A percentile compares a stretch with the other conserved stretches of the same genome.
Evolutionary conservation across 345 rosid species (phyloP).

Genomic region (Salix caprea): DNA sequence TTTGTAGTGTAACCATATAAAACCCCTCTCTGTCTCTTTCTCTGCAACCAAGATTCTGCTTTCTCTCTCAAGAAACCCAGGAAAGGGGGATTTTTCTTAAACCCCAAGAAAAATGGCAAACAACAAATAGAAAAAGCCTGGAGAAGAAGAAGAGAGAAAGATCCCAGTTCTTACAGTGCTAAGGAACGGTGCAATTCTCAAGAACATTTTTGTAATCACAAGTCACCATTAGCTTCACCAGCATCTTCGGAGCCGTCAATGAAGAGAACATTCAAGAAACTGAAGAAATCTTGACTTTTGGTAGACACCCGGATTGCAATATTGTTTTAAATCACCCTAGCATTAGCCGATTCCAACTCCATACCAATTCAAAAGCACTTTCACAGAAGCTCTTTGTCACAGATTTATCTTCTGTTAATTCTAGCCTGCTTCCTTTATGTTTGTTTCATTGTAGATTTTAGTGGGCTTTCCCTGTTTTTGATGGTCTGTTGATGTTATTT

Average conservation of each 20-base stretch:
- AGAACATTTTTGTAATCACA: constrained; percentile 77
- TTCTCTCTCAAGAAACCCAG: not conserved
- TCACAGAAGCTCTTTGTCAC: constrained; percentile 59
- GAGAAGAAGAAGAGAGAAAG: constrained; percentile 33
- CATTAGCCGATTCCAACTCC: constrained; percentile 87
- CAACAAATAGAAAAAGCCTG: constrained; percentile 13
- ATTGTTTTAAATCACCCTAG: constrained; percentile 82
- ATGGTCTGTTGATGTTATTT: not conserved
- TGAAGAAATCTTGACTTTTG: constrained; percentile 63
- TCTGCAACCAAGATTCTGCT: not conserved
- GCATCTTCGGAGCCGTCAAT: constrained; percentile 5
- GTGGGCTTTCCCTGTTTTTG: not conserved
- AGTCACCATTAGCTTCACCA: constrained; percentile 16
- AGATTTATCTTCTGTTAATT: constrained; percentile 72
- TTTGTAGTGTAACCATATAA: not conserved
- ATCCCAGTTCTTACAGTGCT: constrained; percentile 79
- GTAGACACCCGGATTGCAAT: constrained; percentile 81
- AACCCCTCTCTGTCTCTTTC: not conserved
- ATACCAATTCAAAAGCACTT: constrained; percentile 49
- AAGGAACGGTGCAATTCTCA: constrained; percentile 75
- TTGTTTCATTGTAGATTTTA: not conserved
- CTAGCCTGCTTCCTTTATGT: not conserved
- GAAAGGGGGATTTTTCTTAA: not conserved
- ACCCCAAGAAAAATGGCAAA: constrained; percentile 25
- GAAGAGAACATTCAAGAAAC: constrained; percentile 18